These are phyloP conservation scores for Penicillium goetzii DNA, from an alignment of 495 filamentous ascomycete genomes.

Conservation along the genomic window DNA sequence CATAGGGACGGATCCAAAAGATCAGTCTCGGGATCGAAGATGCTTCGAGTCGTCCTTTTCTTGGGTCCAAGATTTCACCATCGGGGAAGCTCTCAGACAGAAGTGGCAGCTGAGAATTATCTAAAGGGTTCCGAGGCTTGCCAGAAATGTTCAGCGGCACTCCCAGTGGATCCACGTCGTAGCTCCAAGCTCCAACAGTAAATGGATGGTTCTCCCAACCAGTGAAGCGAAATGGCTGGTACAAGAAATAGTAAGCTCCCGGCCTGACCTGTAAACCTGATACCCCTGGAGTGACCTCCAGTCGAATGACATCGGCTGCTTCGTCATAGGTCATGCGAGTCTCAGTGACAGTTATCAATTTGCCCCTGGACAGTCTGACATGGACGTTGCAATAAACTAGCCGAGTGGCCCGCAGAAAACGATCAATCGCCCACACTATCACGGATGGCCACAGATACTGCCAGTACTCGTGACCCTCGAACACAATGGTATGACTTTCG, in stretches of 20 bases:
- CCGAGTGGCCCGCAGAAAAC: conserved; percentile 50
- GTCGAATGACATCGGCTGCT: conserved; percentile 53
- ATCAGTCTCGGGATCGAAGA: conserved; percentile 27
- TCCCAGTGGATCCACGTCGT: conserved; percentile 16
- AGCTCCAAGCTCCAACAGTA: conserved; percentile 54
- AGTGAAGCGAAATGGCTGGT: conserved; percentile 51
- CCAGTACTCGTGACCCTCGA: conserved; percentile 53
- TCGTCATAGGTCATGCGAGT: conserved; percentile 50
- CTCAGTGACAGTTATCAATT: conserved; percentile 29
- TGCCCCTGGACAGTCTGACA: conserved; percentile 25
- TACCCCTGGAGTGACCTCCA: conserved; percentile 46
- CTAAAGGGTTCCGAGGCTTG: conserved; percentile 17
- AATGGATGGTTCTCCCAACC: conserved; percentile 67
- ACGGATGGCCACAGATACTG: conserved; percentile 56
- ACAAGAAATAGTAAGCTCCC: conserved; percentile 61
- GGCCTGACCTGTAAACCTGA: conserved; percentile 42
- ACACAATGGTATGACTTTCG: conserved; percentile 52
- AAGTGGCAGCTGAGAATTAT: conserved; percentile 40
- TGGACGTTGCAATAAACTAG: conserved; percentile 53
- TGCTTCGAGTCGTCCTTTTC: neutral
- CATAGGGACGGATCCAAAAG: conserved; percentile 53
- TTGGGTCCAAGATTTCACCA: neutral
- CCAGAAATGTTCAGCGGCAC: neutral
- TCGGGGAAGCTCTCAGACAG: conserved; percentile 27
- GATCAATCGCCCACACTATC: conserved; percentile 55